Evolutionary conservation across 1,139 yeast genomes (phyloP).

Genomic region (Protomyces macrosporus): DNA sequence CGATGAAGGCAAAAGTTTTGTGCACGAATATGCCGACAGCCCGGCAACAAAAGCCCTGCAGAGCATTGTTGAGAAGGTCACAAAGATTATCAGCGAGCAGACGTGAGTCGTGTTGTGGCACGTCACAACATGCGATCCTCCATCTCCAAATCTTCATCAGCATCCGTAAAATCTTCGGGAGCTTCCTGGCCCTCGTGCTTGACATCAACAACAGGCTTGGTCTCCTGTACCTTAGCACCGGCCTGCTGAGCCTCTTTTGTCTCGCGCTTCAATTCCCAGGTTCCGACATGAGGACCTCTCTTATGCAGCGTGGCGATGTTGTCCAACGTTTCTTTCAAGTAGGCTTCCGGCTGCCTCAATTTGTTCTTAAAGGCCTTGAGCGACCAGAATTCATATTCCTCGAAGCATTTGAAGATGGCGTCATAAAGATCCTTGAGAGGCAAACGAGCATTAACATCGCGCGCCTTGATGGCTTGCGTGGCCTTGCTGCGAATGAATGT

Average conservation of each 20-base stretch:
- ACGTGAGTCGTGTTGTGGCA: not conserved
- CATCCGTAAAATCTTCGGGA: slow-evolving; percentile 35
- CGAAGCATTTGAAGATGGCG: slow-evolving; percentile 78
- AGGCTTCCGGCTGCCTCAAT: slow-evolving; percentile 90
- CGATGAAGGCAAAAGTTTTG: slow-evolving; percentile 81
- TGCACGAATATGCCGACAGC: slow-evolving; percentile 80
- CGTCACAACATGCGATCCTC: slow-evolving; percentile 32
- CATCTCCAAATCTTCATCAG: slow-evolving; percentile 38
- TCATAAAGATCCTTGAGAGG: slow-evolving; percentile 90
- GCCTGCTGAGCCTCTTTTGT: slow-evolving; percentile 61
- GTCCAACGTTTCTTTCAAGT: slow-evolving; percentile 83
- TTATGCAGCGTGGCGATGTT: slow-evolving; percentile 83
- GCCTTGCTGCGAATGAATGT: slow-evolving; percentile 50
- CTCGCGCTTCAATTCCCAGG: slow-evolving; percentile 71
- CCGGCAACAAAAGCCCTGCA: slow-evolving; percentile 87
- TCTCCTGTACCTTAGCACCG: slow-evolving; percentile 37
- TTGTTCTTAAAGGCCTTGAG: slow-evolving; percentile 89
- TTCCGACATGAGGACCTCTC: slow-evolving; percentile 93
- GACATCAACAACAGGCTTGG: not conserved
- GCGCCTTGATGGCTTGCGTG: slow-evolving; percentile 50
- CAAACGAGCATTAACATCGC: slow-evolving; percentile 85
- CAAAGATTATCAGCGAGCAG: not conserved
- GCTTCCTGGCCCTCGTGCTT: slow-evolving; percentile 32
- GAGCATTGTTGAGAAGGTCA: slow-evolving; percentile 61
- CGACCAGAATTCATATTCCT: slow-evolving; percentile 95